Percentiles rank a stretch among this genome's conserved stretches.
phyloP scores from a whole-genome alignment of 805 yeast genomes.

The Cyberlindnera lachancei region DNA sequence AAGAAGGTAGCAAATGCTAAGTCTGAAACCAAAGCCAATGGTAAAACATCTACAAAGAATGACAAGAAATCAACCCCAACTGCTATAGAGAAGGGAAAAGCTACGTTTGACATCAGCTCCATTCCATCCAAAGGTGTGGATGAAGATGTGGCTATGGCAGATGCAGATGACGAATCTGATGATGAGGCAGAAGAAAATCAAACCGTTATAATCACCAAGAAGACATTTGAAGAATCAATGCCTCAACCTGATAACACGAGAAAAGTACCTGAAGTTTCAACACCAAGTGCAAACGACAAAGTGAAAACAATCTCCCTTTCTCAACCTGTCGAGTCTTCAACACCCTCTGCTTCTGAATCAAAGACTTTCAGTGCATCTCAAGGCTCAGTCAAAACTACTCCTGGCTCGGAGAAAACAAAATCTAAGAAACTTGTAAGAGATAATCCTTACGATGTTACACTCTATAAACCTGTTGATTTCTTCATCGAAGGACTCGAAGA shows the following conservation, averaged over 20 bases:
- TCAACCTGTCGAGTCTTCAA: conserved; percentile 1
- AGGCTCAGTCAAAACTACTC: background rate
- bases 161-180: conserved; percentile 1
- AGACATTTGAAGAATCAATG: too few species aligned
- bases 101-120: too few species aligned
- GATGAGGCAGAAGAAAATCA: background rate
- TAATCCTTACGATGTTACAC: background rate
- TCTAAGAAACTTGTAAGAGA: background rate
- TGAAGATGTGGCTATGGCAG: conserved; percentile 3
- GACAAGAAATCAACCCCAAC: background rate
- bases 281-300: background rate
- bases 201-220: background rate
- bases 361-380: too few species aligned
- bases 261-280: background rate
- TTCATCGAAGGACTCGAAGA: too few species aligned
- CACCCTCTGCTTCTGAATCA: background rate
- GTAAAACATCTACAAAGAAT: background rate
- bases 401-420: background rate
- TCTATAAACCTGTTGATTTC: background rate
- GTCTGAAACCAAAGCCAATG: background rate
- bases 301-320: background rate
- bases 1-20: background rate
- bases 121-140: too few species aligned
- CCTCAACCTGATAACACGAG: too few species aligned
- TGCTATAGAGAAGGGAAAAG: background rate